These are phyloP conservation scores for Rhodotorula glutinis DNA, from an alignment of 1,284 basidiomycete genomes.

Conservation along the genomic window DNA sequence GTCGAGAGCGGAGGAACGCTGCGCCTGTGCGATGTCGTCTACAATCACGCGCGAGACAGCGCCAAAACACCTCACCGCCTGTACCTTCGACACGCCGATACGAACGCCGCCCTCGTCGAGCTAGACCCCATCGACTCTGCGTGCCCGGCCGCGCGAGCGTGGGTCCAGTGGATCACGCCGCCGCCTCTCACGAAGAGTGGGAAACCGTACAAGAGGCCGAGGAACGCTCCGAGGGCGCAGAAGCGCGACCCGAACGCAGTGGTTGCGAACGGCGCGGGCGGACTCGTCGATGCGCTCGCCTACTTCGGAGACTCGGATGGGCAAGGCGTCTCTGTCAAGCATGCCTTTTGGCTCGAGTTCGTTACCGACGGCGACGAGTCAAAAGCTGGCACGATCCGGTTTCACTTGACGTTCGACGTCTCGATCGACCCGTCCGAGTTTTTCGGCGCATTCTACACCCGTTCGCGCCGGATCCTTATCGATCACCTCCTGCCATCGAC, in stretches of 20 bases:
- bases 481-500: conserved; percentile 21
- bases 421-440: conserved; percentile 8
- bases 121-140: conserved; percentile 26
- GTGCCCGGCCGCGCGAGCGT: neutral
- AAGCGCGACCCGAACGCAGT: neutral
- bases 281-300: conserved; percentile 30
- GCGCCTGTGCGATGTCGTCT: neutral
- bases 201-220: conserved; percentile 10
- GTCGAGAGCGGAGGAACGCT: neutral
- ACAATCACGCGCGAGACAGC: conserved; percentile 3
- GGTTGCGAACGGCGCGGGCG: conserved; percentile 15
- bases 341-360: neutral
- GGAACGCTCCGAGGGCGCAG: neutral
- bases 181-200: conserved; percentile 16
- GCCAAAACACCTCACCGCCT: conserved; percentile 14
- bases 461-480: conserved; percentile 26
- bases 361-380: neutral
- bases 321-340: conserved; percentile 10
- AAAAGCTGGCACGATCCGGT: too few relatives aligned
- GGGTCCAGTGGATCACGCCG: conserved; percentile 8
- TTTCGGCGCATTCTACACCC: conserved; percentile 3
- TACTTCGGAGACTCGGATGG: neutral
- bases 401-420: conserved; percentile 12
- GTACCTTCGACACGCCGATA: conserved; percentile 3
- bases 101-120: conserved; percentile 15